Evolutionary conservation across 208 protist genomes (phyloP), one percentile per base, ranked within the genome.

Genomic region (Leishmania martiniquensis): DNA sequence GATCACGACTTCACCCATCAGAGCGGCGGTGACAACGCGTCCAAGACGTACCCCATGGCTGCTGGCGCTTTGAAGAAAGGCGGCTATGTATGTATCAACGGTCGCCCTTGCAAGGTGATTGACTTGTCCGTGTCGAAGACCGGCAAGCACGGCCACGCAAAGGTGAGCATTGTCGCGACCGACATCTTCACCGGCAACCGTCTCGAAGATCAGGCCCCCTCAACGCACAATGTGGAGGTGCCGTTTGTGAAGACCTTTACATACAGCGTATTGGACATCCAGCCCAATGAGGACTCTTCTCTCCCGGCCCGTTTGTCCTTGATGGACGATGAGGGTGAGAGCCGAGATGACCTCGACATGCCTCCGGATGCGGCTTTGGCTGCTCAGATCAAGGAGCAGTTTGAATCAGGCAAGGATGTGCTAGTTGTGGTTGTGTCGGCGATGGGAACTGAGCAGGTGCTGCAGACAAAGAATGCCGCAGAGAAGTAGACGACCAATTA

Each of bases 141-240:
- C 69, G 99, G 99, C 78, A 99, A 99, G 93, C 99, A 99, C 90
- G 99, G 99, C 80, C 97, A 99, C 88, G 99, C 99, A 49, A 99
- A 99, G 94, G 98, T 99, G 60, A 94, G 99, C 83, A 97, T 99
- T 84, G 94, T 95, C 75, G 98, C 92, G 74, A 97, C 99, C 69
- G 99, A 99, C 84, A 99, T 99, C 81, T 99, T 99, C 93, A 99
- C 96, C 70, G 95, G 96, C 75, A 99, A 99, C 89, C 99, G 99
- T 89, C 96, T 99, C 77, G 99, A 99, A 91, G 98, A 99, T 74
- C 92, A 99, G 81, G 98, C 91, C 54, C 98, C 98, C 54, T 98
- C 98, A 65, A 99, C 98, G 34, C 98, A 99, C 90, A 99, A 99
- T 86, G 96, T 99, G 69, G 90, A 98, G 68, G 97, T 97, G 37